Evolutionary conservation across 1,139 yeast genomes (phyloP), one percentile per base, ranked within the genome.

Genomic region (Saccharomyces hybrid): DNA sequence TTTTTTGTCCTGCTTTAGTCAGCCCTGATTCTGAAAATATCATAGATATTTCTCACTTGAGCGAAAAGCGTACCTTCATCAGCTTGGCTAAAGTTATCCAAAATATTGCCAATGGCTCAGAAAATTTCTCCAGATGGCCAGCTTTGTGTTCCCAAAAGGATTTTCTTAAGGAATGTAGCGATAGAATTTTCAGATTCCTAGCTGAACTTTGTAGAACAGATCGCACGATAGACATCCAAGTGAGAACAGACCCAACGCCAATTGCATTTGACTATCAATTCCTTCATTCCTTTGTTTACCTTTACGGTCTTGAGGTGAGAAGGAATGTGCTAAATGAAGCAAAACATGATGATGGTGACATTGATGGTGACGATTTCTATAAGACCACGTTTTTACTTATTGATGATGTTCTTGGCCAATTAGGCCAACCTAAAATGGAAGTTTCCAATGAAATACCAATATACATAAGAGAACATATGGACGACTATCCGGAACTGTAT

Each of bases 1-100:
- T 88, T 61, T 79, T 89, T 58, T 90, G 96, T 66, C 98, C 99
- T 7, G 96, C 96, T 0, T 83, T 93, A 57, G 91, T 91, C 13
- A 85, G 93, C 48, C 97, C 98, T 0, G 96, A 88, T 59, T 78
- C 89, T 3, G 81, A 85, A 53, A 75, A 75, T 26, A 74, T 81
- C 34, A 70, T 75, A 5, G 71, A 68, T 28, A 61, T 67, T 31
- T 64, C 75, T 62, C 61, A 72, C 71, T 60, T 69, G 6, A 77
- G 75, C 34, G 82, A 84, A 9, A 85, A 90, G 60, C 77, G 96
- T 59, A 81, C 90, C 0, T 76, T 88, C 53, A 84, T 93, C 64
- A 84, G 88, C 58, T 72, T 93, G 50, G 98, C 96, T 3, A 88
- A 90, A 64, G 83, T 88, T 31, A 74, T 91, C 48, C 99, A 93